Evolutionary conservation across 352 stramenopile species (phyloP), one percentile per base, ranked within the genome.

Genomic region (Pythium dissimile): DNA sequence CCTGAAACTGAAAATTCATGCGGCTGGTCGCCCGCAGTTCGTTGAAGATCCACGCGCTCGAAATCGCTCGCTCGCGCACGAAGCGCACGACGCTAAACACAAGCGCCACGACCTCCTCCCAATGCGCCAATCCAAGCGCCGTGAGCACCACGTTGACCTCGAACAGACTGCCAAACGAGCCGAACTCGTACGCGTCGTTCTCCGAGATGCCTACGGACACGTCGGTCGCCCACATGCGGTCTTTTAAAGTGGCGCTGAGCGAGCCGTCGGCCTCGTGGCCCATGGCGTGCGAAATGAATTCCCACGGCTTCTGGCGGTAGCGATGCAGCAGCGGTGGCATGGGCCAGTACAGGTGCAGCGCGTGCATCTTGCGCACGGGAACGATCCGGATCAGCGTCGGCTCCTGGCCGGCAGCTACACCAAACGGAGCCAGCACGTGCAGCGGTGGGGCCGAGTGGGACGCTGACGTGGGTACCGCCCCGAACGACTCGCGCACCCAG

Each of bases 71-170:
- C 3, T 26, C 16, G 15, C 27, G 38, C 0, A 75, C 6, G 35
- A 64, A 67, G 2, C 46, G 54, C 20, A 79, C 44, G 38, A 58
- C 54, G 12, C 59, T 42, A 48, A 75, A 80, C 5, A 77, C 44
- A 16, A 74, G 37, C 8, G 43, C 41, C 6, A 68, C 58, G 27
- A 80, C 62, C 0, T 52, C 26, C 15, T 77, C 65, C 62, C 66
- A 80, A 42, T 75, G 44, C 18, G 43, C 39, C 0, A 80, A 28
- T 20, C 71, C 71, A 0, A 62, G 35, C 38, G 43, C 42, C 13
- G 63, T 80, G 49, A 80, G 60, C 26, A 57, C 50, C 1, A 75
- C 58, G 54, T 75, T 61, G 35, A 80, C 67, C 41, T 80, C 69
- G 45, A 80, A 80, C 4, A 75, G 48, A 37, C 47, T 69, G 2